A percentile compares a stretch with the other conserved stretches of the same genome.
These are phyloP conservation scores for Vigna angularis DNA, from an alignment of 306 rosid genomes.

Conservation along the genomic window DNA sequence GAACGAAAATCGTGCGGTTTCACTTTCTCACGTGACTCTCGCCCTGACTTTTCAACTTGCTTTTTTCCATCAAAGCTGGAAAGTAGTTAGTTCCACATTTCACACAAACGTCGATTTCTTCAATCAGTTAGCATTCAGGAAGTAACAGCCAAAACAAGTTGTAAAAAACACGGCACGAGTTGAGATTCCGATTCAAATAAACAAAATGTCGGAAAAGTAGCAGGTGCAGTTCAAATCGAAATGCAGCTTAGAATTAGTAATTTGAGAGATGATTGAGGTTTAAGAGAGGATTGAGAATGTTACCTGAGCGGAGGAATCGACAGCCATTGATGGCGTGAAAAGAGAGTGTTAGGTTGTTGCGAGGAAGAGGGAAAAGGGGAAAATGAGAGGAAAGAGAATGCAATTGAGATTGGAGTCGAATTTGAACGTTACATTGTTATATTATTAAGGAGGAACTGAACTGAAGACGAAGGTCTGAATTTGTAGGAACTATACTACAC, in stretches of 20 bases:
- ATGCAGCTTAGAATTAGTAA: slow-evolving; percentile 36
- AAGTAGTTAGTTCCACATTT: slow-evolving; percentile 12
- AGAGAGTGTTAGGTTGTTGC: slow-evolving; percentile 13
- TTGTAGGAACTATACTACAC: background rate
- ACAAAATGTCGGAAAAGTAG: background rate
- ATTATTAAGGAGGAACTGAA: slow-evolving; percentile 4
- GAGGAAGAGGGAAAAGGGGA: background rate
- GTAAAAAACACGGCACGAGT: background rate
- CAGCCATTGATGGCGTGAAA: slow-evolving; percentile 50
- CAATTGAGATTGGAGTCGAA: slow-evolving; percentile 27
- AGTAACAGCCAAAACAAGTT: slow-evolving; percentile 13
- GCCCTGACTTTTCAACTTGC: slow-evolving; percentile 4
- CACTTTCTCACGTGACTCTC: slow-evolving; percentile 34
- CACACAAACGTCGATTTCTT: background rate
- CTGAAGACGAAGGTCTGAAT: background rate
- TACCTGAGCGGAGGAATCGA: slow-evolving; percentile 58
- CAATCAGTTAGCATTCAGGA: slow-evolving; percentile 2
- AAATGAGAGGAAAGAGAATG: slow-evolving; percentile 33
- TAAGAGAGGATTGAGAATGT: slow-evolving; percentile 23
- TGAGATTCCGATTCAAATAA: slow-evolving; percentile 43
- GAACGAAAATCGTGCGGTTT: slow-evolving; percentile 33
- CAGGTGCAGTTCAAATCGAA: slow-evolving; percentile 31
- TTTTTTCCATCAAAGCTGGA: slow-evolving; percentile 32
- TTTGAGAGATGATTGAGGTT: background rate
- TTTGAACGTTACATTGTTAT: slow-evolving; percentile 57